Base-by-base conservation (phyloP, 495 filamentous ascomycete genomes). In the Penicillium robsamsonii region DNA sequence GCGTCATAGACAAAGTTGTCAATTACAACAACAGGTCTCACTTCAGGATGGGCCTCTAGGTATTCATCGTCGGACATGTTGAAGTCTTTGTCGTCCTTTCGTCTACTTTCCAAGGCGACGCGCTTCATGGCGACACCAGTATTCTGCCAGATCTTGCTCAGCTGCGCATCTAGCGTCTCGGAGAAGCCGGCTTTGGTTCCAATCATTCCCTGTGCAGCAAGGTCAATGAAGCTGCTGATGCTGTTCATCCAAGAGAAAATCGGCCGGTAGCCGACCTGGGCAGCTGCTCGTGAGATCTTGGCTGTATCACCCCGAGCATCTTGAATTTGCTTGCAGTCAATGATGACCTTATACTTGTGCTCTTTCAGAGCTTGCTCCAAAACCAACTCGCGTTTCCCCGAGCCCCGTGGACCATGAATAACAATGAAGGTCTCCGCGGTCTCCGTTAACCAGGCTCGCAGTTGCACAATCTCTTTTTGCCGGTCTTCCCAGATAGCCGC, bases 231-330 rank as follows among this genome's bases (percentile, higher is more conserved):
- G 67, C 90, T 96, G 69, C 88, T 95, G 54, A 97, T 81, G 59
- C 85, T 96, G 69, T 98, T 98, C 76, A 94, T 86, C 89, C 91
- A 98, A 0, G 89, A 93, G 70, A 98, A 98, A 7, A 98, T 82
- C 0, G 94, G 94, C 2, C 91, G 79, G 62, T 97, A 98, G 38
- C 94, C 94, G 53, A 97, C 94, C 63, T 93, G 83, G 5, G 74
- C 69, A 2, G 95, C 95, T 2, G 91, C 88, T 46, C 88, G 86
- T 53, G 79, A 77, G 51, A 98, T 97, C 7, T 90, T 96, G 3
- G 85, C 84, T n/a, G 85, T 85, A 69, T 98, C 94, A 0, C 94
- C 94, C 27, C 88, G 84, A 2, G 94, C 92, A 65, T 98, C 93
- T 52, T 92, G 86, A 17, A 97, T 90, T 4, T 90, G 87, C 67